Percentiles rank a stretch among this genome's conserved stretches.
These are phyloP conservation scores for Hymenoscyphus scutula DNA, from an alignment of 2,329 filamentous ascomycete genomes.

Conservation along the genomic window DNA sequence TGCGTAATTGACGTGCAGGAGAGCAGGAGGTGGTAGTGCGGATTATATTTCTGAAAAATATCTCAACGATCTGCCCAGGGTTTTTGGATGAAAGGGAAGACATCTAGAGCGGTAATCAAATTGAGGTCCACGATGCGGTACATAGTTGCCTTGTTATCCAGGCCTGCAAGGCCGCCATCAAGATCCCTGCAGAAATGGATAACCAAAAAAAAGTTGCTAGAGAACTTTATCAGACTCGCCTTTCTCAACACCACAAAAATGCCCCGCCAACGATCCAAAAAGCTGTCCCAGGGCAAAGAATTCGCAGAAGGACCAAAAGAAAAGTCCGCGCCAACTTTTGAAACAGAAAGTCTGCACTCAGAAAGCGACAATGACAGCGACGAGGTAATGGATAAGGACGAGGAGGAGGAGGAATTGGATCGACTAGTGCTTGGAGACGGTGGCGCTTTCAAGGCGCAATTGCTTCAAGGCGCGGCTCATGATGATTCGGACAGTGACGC, in stretches of 20 bases:
- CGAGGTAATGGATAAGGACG: conserved; percentile 64
- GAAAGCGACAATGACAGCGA: conserved; percentile 33
- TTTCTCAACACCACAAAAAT: conserved; percentile 23
- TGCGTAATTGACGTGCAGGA: conserved; percentile 21
- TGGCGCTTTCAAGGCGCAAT: conserved; percentile 72
- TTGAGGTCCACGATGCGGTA: too few species aligned
- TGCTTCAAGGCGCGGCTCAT: conserved; percentile 55
- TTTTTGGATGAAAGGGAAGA: too few species aligned
- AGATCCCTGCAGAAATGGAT: conserved; percentile 5
- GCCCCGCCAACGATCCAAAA: conserved; percentile 34
- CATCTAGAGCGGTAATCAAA: too few species aligned
- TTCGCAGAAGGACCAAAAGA: conserved; percentile 2
- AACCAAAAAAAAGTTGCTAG: conserved; percentile 4
- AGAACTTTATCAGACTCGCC: conserved; percentile 1
- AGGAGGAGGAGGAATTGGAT: conserved; percentile 82
- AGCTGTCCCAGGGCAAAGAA: conserved; percentile 24
- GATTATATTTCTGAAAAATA: conserved; percentile 15
- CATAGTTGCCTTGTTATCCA: too few species aligned
- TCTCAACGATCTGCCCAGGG: conserved; percentile 5
- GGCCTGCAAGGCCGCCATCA: neutral
- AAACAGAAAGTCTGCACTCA: conserved; percentile 17
- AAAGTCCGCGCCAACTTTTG: conserved; percentile 7
- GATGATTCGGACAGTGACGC: conserved; percentile 22
- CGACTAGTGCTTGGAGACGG: conserved; percentile 84
- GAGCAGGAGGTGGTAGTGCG: conserved; percentile 13